Base-by-base conservation (phyloP, 768 basidiomycete genomes). In the Asterophora lycoperdoides region DNA sequence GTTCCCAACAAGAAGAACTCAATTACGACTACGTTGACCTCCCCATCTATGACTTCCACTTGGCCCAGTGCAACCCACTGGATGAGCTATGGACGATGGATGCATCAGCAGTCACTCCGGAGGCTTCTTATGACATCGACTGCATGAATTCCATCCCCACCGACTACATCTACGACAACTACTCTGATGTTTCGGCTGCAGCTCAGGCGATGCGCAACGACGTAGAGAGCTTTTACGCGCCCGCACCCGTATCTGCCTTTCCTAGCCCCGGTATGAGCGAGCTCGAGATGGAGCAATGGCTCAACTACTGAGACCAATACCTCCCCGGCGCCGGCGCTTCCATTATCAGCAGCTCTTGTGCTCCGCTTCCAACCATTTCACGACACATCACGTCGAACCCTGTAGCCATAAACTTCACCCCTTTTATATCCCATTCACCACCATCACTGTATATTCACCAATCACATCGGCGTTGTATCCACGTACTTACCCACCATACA, bases 201-300 rank as follows among this genome's bases (percentile, higher is more conserved):
- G 11, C 11, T 5, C 23, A 36, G 14, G 35, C 39, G n/a, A 15
- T 28, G 13, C 10, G 8, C 5, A 5, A 17, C 23, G 28, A 17
- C 23, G 28, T 11, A 13, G n/a, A 33, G 28, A 26, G 33, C 29
- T 28, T 29, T 18, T 35, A 26, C 34, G 36, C n/a, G 39, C 15
- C 10, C 15, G 8, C 18, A 33, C 33, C n/a, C 35, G 40, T n/a
- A 28, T 42, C 39, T 11, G 8, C 18, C 17, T 32, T 20, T 23
- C 10, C 9, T 7, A 44, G 15, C 14, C 33, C 42, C 14, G n/a
- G 26, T 2, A 17, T 20, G 17, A 23, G 30, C 35, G 41, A 51
- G 17, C 34, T 36, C 4, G 56, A 56, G 29, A 56, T 54, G 56
- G 49, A 51, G 26, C 29, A 48, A n/a, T 56, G 43, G n/a, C 43